Base-by-base conservation (phyloP, 1,139 yeast species). In the Suhomyces yuchorum region DNA sequence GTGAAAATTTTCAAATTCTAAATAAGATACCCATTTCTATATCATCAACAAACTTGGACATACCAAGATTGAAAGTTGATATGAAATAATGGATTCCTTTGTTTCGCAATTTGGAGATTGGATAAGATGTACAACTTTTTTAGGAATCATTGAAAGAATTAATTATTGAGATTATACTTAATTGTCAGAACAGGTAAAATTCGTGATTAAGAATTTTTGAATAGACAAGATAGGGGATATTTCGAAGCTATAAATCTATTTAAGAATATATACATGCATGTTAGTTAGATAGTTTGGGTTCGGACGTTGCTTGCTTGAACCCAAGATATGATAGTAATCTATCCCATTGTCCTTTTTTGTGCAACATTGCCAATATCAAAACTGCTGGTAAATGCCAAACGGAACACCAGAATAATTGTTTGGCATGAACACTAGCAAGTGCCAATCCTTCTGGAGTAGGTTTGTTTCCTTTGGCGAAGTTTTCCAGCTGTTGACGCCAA, bases 331-430 rank as follows among this genome's bases (percentile, higher is more conserved):
- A 52, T 47, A 68, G 64, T 40, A 87, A 61, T 72, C 93, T 80
- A 62, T 90, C 96, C 97, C 97, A 92, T 65, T 92, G 92, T 2
- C 97, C 97, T 63, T 85, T 86, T 67, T 93, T 95, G 67, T 95
- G 99, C 45, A 92, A 66, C 91, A 95, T 91, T 1, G 98, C 98
- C 51, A 95, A 73, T 22, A 91, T 85, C 48, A 95, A 71, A 8
- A 95, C 85, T 0, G 89, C 93, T 1, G 99, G 99, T 45, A 95
- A 71, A 58, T 95, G 98, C 82, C 95, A 84, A 1, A 95, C 97
- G 22, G 96, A 87, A 37, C 96, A 90, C 96, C 97, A 89, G 66
- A 93, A 93, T 42, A 93, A 76, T 62, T 87, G 87, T 52, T 90
- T 83, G 1, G 97, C 97, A 63, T 81, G 85, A 1, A 73, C 58